Base-by-base conservation (phyloP, 768 basidiomycete genomes). In the Kwoniella shandongensis region DNA sequence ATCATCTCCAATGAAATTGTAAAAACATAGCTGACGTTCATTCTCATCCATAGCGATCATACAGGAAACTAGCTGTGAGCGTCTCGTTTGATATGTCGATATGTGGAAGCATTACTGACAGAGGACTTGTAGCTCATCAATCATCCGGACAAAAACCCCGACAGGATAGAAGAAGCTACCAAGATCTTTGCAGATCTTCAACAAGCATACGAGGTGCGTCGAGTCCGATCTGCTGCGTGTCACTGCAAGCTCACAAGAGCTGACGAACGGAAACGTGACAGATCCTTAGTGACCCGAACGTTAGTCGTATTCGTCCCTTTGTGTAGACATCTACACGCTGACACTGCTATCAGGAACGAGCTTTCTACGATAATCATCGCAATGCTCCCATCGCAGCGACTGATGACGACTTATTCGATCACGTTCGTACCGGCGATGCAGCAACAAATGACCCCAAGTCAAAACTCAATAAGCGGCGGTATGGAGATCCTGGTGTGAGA, bases 351-450 rank as follows among this genome's bases (percentile, higher is more conserved):
- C 22, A 53, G 88, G 94, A 98, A 81, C 82, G 96, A 66, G 92
- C 96, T 41, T 99, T 92, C 89, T 99, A 99, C 76, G 96, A 99
- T 77, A 85, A 85, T 4, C 94, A 98, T 75, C 85, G 86, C 56
- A 85, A 87, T 26, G 87, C 88, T 23, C 81, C 91, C 6, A 79
- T 81, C 17, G 88, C 88, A 2, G 88, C 88, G 67, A 84, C 89
- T 39, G 93, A 93, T 74, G 88, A 88, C 41, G 85, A 87, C 2
- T 86, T 94, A 15, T 89, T 91, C 66, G 86, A 96, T 60, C 88
- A 91, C 67, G 86, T 97, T 53, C 83, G 84, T 48, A 82, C 79
- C 55, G 93, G 93, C 15, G 77, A 78, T 27, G 6, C 81, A 81
- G 38, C 82, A 83, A 29, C 80, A 83, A 56, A 64, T 0, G 59